These are phyloP conservation scores for Teratosphaeria viscida DNA, from an alignment of 2,329 filamentous ascomycete species.

Conservation along the genomic window DNA sequence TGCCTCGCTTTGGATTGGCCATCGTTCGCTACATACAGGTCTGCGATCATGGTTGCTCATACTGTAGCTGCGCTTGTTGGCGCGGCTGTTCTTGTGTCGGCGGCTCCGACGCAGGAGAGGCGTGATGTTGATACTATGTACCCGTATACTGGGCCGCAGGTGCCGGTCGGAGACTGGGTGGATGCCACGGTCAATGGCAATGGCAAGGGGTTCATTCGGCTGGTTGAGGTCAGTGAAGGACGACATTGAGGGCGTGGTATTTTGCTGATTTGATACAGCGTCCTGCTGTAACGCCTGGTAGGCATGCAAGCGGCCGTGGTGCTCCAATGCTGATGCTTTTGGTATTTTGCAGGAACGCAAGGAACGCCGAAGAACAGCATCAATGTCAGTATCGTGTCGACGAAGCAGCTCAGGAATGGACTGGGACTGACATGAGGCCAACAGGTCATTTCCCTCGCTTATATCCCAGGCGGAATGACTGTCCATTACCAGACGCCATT, in stretches of 20 bases:
- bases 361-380: slow-evolving; percentile 41
- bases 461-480: slow-evolving; percentile 40
- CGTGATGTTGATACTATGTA: slow-evolving; percentile 8
- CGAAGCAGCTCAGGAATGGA: not conserved
- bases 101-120: not conserved
- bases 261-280: not conserved
- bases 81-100: not conserved
- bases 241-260: slow-evolving; percentile 29
- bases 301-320: not conserved
- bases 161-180: not conserved
- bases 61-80: not conserved
- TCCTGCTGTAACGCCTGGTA: not conserved
- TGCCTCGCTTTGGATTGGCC: not conserved
- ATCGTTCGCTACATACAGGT: not conserved
- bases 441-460: slow-evolving; percentile 36
- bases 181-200: slow-evolving; percentile 26
- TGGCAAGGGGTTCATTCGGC: slow-evolving; percentile 41
- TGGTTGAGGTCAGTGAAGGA: slow-evolving; percentile 36
- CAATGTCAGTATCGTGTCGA: slow-evolving; percentile 25
- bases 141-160: not conserved
- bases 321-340: not conserved
- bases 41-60: not conserved
- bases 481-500: slow-evolving; percentile 47
- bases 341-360: not conserved
- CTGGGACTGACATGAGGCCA: not conserved